phyloP scores from a whole-genome alignment of 148 eudicot genomes.

The Mesembryanthemum crystallinum region DNA sequence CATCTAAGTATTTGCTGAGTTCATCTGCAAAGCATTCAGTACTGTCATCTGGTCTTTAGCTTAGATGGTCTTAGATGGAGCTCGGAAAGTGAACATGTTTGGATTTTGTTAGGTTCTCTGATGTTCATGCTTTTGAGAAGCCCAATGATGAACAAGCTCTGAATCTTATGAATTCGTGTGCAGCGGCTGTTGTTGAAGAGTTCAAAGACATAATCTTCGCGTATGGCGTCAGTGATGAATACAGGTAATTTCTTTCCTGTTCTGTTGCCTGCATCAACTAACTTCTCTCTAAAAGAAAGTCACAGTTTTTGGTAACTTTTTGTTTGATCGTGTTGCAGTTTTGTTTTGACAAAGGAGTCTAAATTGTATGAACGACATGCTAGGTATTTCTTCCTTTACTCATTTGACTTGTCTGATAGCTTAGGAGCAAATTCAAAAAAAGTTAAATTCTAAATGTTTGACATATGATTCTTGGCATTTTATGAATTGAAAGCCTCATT shows the following conservation, averaged over 20 bases:
- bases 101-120: conserved; percentile 72
- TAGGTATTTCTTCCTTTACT: conserved; percentile 40
- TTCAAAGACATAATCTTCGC: conserved; percentile 64
- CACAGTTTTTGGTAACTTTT: neutral
- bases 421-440: neutral
- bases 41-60: conserved; percentile 21
- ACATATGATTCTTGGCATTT: neutral
- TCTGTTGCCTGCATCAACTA: neutral
- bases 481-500: neutral
- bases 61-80: conserved; percentile 24
- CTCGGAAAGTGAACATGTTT: conserved; percentile 31
- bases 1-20: conserved; percentile 3
- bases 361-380: conserved; percentile 53
- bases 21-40: conserved; percentile 1
- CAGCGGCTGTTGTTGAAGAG: conserved; percentile 70
- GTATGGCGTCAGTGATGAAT: conserved; percentile 86
- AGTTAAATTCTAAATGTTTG: too few relatives aligned
- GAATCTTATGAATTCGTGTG: conserved; percentile 94
- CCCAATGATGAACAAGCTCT: conserved; percentile 86
- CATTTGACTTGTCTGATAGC: neutral
- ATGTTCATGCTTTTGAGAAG: conserved; percentile 86
- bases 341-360: conserved; percentile 61
- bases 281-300: neutral
- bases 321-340: conserved; percentile 51
- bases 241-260: conserved; percentile 40